phyloP scores from a whole-genome alignment of 2,329 filamentous ascomycete genomes.

The Gaeumannomyces tritici region DNA sequence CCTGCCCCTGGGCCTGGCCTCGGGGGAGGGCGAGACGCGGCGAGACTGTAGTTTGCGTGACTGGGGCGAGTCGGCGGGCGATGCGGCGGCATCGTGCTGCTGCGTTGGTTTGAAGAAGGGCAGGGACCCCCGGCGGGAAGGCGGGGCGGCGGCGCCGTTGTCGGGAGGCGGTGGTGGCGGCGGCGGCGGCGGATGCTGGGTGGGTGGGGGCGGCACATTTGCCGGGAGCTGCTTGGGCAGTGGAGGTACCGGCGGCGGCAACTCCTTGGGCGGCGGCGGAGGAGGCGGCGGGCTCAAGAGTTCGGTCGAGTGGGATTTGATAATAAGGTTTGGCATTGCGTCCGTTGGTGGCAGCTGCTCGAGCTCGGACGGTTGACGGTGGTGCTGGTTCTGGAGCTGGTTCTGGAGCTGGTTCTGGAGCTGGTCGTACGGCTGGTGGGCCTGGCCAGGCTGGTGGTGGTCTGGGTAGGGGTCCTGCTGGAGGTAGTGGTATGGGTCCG shows the following conservation, averaged over 20 bases:
- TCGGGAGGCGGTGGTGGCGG: no score
- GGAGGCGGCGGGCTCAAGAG: background rate
- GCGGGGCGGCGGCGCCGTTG: background rate
- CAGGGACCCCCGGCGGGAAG: background rate
- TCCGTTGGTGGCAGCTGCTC: background rate
- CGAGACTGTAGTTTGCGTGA: constrained; percentile 14
- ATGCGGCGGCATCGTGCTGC: background rate
- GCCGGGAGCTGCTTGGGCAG: background rate
- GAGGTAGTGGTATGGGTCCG: background rate
- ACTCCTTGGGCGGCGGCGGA: background rate
- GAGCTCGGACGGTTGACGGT: background rate
- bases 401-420: background rate
- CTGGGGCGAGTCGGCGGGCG: background rate
- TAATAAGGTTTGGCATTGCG: background rate
- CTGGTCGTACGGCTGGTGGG: background rate
- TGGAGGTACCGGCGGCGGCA: background rate
- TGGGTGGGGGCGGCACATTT: background rate
- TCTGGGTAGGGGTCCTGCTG: background rate
- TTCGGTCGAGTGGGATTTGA: background rate
- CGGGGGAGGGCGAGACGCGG: constrained; percentile 20
- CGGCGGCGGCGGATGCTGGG: background rate
- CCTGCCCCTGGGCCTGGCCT: constrained; percentile 30
- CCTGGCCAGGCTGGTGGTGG: background rate
- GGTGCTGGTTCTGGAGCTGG: background rate
- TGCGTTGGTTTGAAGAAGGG: background rate